Evolutionary conservation across 169 alveolate genomes (phyloP).

Genomic region (Amoebophrya sp.): DNA sequence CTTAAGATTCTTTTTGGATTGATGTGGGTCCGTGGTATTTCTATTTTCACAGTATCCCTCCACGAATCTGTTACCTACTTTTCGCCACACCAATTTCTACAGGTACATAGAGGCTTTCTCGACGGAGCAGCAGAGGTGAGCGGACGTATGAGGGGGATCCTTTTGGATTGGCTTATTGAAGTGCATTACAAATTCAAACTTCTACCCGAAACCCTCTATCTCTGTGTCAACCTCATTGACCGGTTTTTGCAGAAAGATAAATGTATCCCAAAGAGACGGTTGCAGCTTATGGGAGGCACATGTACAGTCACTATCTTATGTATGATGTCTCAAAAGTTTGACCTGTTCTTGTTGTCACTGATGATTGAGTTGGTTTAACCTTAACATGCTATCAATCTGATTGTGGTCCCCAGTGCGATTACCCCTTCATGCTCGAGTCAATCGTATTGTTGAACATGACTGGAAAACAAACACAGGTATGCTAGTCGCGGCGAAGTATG

Average conservation of each 20-base stretch:
- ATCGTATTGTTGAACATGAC: too few species aligned
- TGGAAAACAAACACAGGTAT: background rate
- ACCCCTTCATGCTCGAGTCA: too few species aligned
- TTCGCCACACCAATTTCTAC: too few species aligned
- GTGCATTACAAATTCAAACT: conserved; percentile 36
- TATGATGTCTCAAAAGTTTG: too few species aligned
- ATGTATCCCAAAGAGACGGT: background rate
- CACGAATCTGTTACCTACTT: too few species aligned
- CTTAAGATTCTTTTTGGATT: too few species aligned
- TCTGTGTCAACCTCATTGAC: conserved; percentile 31
- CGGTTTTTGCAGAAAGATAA: conserved; percentile 25
- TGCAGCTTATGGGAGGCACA: conserved; percentile 34
- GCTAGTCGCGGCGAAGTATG: conserved; percentile 16
- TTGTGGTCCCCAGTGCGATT: too few species aligned
- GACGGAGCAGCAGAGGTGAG: background rate
- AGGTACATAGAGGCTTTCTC: background rate
- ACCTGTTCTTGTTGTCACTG: background rate
- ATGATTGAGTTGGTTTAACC: background rate
- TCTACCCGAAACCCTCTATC: conserved; percentile 33
- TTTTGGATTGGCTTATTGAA: conserved; percentile 33
- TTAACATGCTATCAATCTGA: background rate
- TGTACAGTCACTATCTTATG: background rate
- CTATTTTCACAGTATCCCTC: too few species aligned
- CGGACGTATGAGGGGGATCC: conserved; percentile 9
- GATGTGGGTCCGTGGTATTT: too few species aligned